Evolutionary conservation across 352 stramenopile genomes (phyloP).

Genomic region (Pythium rishiriense): DNA sequence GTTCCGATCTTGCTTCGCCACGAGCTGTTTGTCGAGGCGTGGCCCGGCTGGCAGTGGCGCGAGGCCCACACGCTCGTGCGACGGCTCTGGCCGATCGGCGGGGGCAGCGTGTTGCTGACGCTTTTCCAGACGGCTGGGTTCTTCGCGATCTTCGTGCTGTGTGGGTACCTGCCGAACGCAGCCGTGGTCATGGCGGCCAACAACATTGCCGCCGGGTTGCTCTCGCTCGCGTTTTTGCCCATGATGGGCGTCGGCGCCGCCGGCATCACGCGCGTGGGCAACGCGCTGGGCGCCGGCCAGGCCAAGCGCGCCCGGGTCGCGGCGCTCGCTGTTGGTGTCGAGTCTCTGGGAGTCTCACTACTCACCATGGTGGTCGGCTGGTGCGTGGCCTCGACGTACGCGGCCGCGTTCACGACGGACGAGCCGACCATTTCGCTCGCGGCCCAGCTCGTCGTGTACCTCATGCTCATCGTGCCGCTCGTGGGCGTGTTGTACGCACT

Average conservation of each 20-base stretch:
- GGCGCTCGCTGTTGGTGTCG: slow-evolving; percentile 2
- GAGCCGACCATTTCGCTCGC: slow-evolving; percentile 32
- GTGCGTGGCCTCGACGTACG: slow-evolving; percentile 34
- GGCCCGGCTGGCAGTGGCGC: slow-evolving; percentile 24
- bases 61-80: slow-evolving; percentile 22
- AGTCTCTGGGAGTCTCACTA: slow-evolving; percentile 20
- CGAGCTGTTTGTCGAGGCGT: slow-evolving; percentile 23
- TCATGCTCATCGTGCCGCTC: slow-evolving; percentile 40
- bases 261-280: slow-evolving; percentile 56
- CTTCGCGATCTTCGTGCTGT: slow-evolving; percentile 46
- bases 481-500: slow-evolving; percentile 39
- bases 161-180: slow-evolving; percentile 54
- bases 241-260: slow-evolving; percentile 48
- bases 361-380: slow-evolving; percentile 37
- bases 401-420: slow-evolving; percentile 42
- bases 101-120: slow-evolving; percentile 50
- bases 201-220: slow-evolving; percentile 48
- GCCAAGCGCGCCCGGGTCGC: slow-evolving; percentile 43
- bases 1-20: slow-evolving; percentile 30
- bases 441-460: slow-evolving; percentile 34
- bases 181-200: slow-evolving; percentile 53
- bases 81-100: slow-evolving; percentile 27
- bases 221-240: slow-evolving; percentile 51
- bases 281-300: slow-evolving; percentile 54
- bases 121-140: slow-evolving; percentile 49